phyloP scores from a whole-genome alignment of 345 rosid species.

The Gossypium turneri region DNA sequence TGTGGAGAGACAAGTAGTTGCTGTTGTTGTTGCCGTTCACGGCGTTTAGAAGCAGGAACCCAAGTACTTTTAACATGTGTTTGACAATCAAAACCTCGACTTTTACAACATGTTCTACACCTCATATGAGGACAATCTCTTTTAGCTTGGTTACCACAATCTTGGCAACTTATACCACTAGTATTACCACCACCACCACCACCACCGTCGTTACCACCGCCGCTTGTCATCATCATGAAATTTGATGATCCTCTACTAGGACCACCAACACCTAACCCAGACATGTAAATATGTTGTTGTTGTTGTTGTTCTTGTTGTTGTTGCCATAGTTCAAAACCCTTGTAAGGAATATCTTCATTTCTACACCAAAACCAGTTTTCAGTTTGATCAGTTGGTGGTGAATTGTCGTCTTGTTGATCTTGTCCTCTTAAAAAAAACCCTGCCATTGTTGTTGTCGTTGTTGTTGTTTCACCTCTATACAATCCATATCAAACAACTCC shows the following conservation, averaged over 20 bases:
- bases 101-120: constrained; percentile 82
- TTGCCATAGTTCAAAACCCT: constrained; percentile 53
- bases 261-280: constrained; percentile 47
- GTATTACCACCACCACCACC: constrained; percentile 17
- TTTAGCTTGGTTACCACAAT: constrained; percentile 89
- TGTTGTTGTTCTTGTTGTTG: constrained; percentile 45
- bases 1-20: constrained; percentile 24
- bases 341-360: constrained; percentile 41
- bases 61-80: constrained; percentile 88
- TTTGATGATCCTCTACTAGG: constrained; percentile 43
- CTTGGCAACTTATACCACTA: constrained; percentile 59
- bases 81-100: constrained; percentile 72
- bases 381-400: constrained; percentile 25
- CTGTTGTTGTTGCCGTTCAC: constrained; percentile 52
- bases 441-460: constrained; percentile 39
- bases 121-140: constrained; percentile 72
- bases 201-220: constrained; percentile 7
- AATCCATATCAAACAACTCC: constrained; percentile 32
- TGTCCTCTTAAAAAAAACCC: constrained; percentile 61
- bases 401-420: constrained; percentile 24
- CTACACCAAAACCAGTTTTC: constrained; percentile 59
- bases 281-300: constrained; percentile 59
- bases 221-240: constrained; percentile 38
- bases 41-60: constrained; percentile 80
- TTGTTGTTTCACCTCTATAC: constrained; percentile 13